Conservation (phyloP, 108 stramenopile species). For the Cyclotella choctawhatcheeana region DNA sequence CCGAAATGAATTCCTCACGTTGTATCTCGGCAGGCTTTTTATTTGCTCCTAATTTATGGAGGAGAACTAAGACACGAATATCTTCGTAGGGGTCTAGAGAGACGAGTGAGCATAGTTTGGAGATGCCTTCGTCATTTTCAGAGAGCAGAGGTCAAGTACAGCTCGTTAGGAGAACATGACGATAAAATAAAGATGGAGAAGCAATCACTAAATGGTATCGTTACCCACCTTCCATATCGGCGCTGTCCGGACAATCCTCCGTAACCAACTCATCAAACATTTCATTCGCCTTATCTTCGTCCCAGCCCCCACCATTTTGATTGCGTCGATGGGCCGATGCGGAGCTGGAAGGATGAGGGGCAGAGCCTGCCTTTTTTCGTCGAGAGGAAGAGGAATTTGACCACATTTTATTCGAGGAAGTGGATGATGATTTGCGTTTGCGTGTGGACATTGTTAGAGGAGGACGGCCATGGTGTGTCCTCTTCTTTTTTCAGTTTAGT, state of each 20-base stretch:
- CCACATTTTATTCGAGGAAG: conserved; percentile 17
- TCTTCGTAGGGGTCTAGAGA: conserved; percentile 85
- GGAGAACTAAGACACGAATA: conserved; percentile 84
- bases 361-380: conserved; percentile 1
- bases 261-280: conserved; percentile 73
- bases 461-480: neutral
- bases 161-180: no score
- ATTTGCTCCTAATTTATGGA: conserved; percentile 83
- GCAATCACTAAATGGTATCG: conserved; percentile 8
- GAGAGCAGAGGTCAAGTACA: no score
- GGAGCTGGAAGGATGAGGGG: neutral
- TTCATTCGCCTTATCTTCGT: conserved; percentile 39
- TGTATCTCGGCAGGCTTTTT: conserved; percentile 85
- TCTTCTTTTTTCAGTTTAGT: neutral
- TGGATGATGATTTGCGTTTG: conserved; percentile 24
- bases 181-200: no score
- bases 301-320: neutral
- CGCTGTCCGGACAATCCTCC: conserved; percentile 65
- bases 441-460: conserved; percentile 12
- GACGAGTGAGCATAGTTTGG: conserved; percentile 76
- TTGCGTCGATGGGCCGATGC: neutral
- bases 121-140: no score
- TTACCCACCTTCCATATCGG: conserved; percentile 71
- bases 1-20: conserved; percentile 76
- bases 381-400: conserved; percentile 8